Base-by-base conservation (phyloP, 1,284 basidiomycete genomes). In the Rhodotorula sp. region DNA sequence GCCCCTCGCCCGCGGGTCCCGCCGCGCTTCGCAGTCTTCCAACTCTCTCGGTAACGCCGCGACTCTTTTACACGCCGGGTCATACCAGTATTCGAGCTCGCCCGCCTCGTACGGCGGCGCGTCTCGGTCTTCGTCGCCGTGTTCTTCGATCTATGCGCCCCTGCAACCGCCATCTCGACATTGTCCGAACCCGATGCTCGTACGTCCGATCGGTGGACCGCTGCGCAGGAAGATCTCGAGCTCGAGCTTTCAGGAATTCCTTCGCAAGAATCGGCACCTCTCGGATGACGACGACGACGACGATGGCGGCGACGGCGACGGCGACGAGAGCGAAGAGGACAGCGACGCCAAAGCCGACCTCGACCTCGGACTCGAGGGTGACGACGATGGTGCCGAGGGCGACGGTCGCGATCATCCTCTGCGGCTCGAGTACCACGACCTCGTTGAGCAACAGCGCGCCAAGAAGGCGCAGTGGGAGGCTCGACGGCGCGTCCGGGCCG, bases 81-180 rank as follows among this genome's bases (percentile, higher is more conserved):
- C 71, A 0, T 34, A 31, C 34, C 39, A 46, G n/a, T 46, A 66
- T 34, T 74, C 71, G 29, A 66, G 62, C 39, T 71, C 69, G 18
- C 72, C 69, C 8, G 49, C 64, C 46, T 74, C 72, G 34, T 68
- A 71, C 57, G 49, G 61, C 16, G 57, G 58, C 48, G 58, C 67
- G 6, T 68, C 66, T 0, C 69, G 72, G 4, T 71, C 69, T 7
- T 74, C 72, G 0, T 74, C 72, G 0, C 72, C 72, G 6, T 71
- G 72, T 29, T 74, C 72, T 1, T 74, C 72, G 12, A 69, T 74
- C 62, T 74, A 74, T 46, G 72, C 72, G 2, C 72, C 72, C 0
- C 64, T 74, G 1, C 72, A 74, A 39, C 69, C 72, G 3, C 64
- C 72, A 1, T 67, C 69, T 3, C 57, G 52, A 16, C 61, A 65